phyloP scores from a whole-genome alignment of 371 early-diverging fungal genomes.

The Mortierella sp. region DNA sequence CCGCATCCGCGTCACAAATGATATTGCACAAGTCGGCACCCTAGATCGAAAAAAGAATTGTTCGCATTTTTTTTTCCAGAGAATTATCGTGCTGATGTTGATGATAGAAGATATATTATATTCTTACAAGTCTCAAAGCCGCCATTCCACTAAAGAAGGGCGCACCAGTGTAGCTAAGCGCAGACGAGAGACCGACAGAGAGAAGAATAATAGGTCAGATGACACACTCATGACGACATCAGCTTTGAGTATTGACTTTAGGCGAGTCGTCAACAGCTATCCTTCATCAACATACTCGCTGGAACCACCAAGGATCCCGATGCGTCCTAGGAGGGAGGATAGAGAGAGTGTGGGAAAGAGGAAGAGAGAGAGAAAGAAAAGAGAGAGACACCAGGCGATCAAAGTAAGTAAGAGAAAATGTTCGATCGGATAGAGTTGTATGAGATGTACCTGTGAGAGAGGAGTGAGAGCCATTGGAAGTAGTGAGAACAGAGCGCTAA shows the following conservation, averaged over 20 bases:
- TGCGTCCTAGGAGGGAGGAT: constrained; percentile 62
- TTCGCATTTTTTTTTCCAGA: not conserved
- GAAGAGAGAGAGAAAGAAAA: no score
- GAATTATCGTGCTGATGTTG: not conserved
- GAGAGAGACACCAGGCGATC: not conserved
- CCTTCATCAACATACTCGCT: constrained; percentile 68
- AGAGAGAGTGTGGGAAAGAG: no score
- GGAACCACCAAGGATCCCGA: constrained; percentile 81
- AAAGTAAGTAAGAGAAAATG: not conserved
- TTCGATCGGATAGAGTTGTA: no score
- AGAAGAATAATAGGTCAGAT: not conserved
- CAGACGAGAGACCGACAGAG: constrained; percentile 10
- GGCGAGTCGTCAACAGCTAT: no score
- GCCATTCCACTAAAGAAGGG: constrained; percentile 91
- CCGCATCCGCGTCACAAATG: constrained; percentile 88
- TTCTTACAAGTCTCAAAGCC: constrained; percentile 79
- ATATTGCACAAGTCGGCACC: constrained; percentile 95
- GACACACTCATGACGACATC: not conserved
- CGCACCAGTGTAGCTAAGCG: constrained; percentile 60
- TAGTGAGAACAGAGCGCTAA: not conserved
- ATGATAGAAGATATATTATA: not conserved
- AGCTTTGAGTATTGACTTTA: no score
- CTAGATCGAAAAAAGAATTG: constrained; percentile 48
- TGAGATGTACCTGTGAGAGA: no score
- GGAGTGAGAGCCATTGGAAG: no score